Percentiles rank a stretch among this genome's conserved stretches.
These are phyloP conservation scores for Penicillium coffeae DNA, from an alignment of 495 filamentous ascomycete species.

Conservation along the genomic window DNA sequence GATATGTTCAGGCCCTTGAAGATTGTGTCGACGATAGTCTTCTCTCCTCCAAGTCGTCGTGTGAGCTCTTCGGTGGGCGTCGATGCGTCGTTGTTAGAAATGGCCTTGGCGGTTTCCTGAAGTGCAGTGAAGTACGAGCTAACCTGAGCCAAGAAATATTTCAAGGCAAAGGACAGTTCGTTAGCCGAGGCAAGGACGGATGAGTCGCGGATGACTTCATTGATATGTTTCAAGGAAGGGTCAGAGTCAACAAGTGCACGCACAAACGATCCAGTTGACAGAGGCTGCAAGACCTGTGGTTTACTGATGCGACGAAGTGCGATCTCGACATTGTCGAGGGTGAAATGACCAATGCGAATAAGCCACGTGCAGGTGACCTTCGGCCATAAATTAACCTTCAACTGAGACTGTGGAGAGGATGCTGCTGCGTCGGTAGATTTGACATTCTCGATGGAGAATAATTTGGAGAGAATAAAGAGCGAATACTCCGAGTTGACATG, in stretches of 20 bases:
- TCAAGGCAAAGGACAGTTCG: conserved; percentile 43
- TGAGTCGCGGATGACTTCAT: conserved; percentile 47
- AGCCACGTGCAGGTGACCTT: conserved; percentile 57
- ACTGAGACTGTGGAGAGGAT: conserved; percentile 24
- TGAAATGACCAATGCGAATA: conserved; percentile 58
- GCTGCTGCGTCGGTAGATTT: conserved; percentile 14
- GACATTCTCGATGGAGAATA: conserved; percentile 43
- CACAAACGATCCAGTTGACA: conserved; percentile 56
- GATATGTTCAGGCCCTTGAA: conserved; percentile 39
- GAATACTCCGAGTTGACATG: conserved; percentile 42
- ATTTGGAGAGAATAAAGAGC: conserved; percentile 50
- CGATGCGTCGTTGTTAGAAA: conserved; percentile 28
- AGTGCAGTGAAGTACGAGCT: conserved; percentile 28
- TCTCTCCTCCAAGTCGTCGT: conserved; percentile 25
- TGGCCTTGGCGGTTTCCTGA: conserved; percentile 29
- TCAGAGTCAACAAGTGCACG: conserved; percentile 57
- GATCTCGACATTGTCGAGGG: conserved; percentile 55
- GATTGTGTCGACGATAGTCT: conserved; percentile 28
- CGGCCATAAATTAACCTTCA: conserved; percentile 50
- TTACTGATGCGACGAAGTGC: conserved; percentile 51
- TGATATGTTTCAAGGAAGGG: conserved; percentile 55
- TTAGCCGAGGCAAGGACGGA: conserved; percentile 33
- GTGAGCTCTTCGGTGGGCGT: conserved; percentile 20
- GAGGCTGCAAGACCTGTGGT: conserved; percentile 35
- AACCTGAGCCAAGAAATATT: conserved; percentile 36